Evolutionary conservation across 2,329 filamentous ascomycete genomes (phyloP), one percentile per base, ranked within the genome.

Genomic region (Epichloe baconii): DNA sequence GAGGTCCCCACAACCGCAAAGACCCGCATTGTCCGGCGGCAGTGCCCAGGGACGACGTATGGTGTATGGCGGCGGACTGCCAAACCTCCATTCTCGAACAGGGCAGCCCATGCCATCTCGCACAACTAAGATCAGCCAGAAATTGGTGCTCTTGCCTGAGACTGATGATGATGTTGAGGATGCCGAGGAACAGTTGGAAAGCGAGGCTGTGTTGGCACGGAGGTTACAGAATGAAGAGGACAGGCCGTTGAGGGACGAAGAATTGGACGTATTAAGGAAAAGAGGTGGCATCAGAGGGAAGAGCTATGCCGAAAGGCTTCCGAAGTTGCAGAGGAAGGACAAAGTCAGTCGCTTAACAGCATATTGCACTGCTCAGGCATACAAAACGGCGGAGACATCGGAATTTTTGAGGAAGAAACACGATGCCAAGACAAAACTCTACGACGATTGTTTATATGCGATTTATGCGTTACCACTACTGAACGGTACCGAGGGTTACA

Each of bases 371-470:
- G 91, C 93, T 0, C 88, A 96, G 66, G 87, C 86, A 7, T 97
- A 90, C 71, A 95, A 91, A 70, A 82, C 95, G 70, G 85, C 86
- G 59, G 79, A 83, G 26, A 88, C 89, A n/a, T 88, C 90, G 14
- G 81, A 87, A 36, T 98, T 98, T 98, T 74, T 96, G 54, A 85
- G 86, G 59, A 86, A 87, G 56, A 85, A 84, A 61, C 93, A 98
- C 69, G 83, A 86, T 35, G 91, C 90, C 1, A 85, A 89, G 68
- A 95, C 91, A 14, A 98, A 98, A 69, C 76, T 97, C 5, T 98
- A 98, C 68, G 93, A 98, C 66, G 93, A 98, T 67, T 98, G 93
- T 63, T 73, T 98, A 23, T 98, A 98, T 64, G 88, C 85, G 26
- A 91, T 95, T 46, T 98, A 98, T 66, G 90, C 96, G 64, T 72